Base-by-base conservation (phyloP, 2,329 filamentous ascomycete genomes). In the Xylaria sp. region DNA sequence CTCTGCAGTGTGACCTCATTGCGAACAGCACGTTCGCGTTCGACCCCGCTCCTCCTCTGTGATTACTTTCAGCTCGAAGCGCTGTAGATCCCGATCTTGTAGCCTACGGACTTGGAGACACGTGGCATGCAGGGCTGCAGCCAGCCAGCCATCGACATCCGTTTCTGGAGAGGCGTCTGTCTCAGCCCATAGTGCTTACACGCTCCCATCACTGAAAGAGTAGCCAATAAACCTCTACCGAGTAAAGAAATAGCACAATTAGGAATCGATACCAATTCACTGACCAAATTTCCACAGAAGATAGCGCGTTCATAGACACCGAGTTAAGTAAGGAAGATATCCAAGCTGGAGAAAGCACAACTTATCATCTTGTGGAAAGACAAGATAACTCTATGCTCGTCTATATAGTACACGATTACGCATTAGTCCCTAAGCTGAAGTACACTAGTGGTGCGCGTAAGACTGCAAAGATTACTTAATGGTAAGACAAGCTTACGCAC, bases 1-100 rank as follows among this genome's bases (percentile, higher is more conserved):
- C 4, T 56, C 32, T 56, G 52, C 52, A 56, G 32, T 56, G 52
- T 20, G 32, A 56, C 52, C 52, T 39, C n/a, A 12, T 23, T 20
- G 32, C 32, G 52, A 56, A 56, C 52, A 9, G 52, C n/a, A 23
- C 7, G 18, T 56, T 56, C 18, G 52, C 32, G 18, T 56, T 56
- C 15, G 52, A 56, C 52, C 52, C 52, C 52, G 32, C 52, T 56
- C 52, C 12, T 37, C 52, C 13, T 32, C 18, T 25, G 7, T 34
- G 25, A n/a, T 7, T 18, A 13, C 50, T 23, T 32, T 28, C 6
- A 15, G 13, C 41, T 46, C 15, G 1, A n/a, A n/a, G 41, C 5
- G 4, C 18, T n/a, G 41, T n/a, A 46, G 4, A 50, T 23, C 46
- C 20, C 46, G 23, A 13, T 25, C 20, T 23, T 12, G 18, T 55